Evolutionary conservation across 2,329 filamentous ascomycete species (phyloP).

Genomic region (Laburnicola sp.): DNA sequence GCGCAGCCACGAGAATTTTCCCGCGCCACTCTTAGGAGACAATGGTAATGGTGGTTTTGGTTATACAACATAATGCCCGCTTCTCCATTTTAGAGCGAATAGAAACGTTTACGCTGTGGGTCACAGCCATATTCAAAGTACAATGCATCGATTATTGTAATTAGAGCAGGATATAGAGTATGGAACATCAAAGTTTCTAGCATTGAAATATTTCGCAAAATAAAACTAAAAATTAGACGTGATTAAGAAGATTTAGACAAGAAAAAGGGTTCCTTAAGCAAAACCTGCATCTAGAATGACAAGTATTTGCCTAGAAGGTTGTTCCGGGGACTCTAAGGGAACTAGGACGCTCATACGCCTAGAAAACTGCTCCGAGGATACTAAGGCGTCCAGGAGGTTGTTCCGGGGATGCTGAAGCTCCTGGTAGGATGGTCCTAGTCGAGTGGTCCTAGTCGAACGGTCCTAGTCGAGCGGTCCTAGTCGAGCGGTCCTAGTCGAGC

Average conservation of each 20-base stretch:
- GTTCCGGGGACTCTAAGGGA: constrained; percentile 5
- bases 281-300: constrained; percentile 6
- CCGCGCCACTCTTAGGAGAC: constrained; percentile 1
- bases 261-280: constrained; percentile 7
- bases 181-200: constrained; percentile 8
- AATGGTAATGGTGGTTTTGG: constrained; percentile 7
- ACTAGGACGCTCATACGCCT: constrained; percentile 7
- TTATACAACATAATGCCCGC: constrained; percentile 7
- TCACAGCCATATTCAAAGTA: constrained; percentile 9
- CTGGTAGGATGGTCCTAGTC: not conserved
- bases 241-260: constrained; percentile 10
- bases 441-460: constrained; percentile 1
- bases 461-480: constrained; percentile 4
- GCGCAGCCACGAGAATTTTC: not conserved
- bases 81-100: constrained; percentile 9
- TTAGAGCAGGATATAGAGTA: constrained; percentile 6
- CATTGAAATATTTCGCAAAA: constrained; percentile 9
- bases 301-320: constrained; percentile 8
- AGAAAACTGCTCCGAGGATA: constrained; percentile 7
- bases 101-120: constrained; percentile 5
- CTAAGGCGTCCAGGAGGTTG: constrained; percentile 7
- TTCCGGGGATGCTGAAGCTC: constrained; percentile 1
- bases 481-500: not conserved
- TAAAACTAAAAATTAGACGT: constrained; percentile 9
- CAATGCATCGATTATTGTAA: constrained; percentile 8